Evolutionary conservation across 179 eudicot species (phyloP).

Genomic region (Heliamphora pulchella): DNA sequence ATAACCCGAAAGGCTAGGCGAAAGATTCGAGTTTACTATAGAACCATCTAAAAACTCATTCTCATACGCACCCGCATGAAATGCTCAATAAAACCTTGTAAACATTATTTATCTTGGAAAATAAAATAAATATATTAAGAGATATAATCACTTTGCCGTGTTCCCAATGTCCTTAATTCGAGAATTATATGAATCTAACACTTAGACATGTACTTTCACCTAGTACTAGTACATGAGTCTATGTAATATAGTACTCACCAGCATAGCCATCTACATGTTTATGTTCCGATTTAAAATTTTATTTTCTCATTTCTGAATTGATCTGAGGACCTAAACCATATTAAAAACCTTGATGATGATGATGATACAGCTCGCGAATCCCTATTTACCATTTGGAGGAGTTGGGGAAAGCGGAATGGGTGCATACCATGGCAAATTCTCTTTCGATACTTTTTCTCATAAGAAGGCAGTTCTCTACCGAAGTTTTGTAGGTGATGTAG

Average conservation of each 20-base stretch:
- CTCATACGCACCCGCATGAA: no score
- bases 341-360: conserved; percentile 11
- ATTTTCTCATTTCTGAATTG: background rate
- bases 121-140: no score
- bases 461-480: conserved; percentile 69
- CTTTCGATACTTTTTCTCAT: conserved; percentile 84
- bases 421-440: conserved; percentile 79
- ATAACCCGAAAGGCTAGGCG: no score
- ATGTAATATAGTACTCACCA: background rate
- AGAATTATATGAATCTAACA: no score
- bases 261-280: background rate
- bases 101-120: no score
- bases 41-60: no score
- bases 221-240: no score
- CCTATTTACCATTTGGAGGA: conserved; percentile 79
- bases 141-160: no score
- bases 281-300: background rate
- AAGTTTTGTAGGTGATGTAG: conserved; percentile 54
- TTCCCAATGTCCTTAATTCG: no score
- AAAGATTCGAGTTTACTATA: no score
- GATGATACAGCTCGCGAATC: conserved; percentile 52
- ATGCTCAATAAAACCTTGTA: no score
- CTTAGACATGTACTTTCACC: no score
- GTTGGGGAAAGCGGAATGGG: conserved; percentile 97
- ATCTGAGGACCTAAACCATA: background rate